phyloP scores from a whole-genome alignment of 2,329 filamentous ascomycete species.

The Lizonia empirigonia region DNA sequence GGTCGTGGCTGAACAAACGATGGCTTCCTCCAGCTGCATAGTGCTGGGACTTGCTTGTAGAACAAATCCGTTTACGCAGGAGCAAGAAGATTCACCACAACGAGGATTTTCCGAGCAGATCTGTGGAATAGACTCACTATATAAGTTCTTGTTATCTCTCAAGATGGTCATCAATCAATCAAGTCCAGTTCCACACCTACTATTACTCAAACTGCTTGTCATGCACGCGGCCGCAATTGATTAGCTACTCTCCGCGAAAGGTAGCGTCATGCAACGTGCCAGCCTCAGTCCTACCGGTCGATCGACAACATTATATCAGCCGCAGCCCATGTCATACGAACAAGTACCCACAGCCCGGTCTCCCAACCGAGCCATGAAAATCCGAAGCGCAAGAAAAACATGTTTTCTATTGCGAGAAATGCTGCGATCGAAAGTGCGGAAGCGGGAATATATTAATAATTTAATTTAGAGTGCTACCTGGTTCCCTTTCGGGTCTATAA shows the following conservation, averaged over 20 bases:
- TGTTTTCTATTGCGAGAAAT: no score
- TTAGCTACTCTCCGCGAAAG: background rate
- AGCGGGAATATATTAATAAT: no score
- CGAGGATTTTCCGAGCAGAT: background rate
- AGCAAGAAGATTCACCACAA: background rate
- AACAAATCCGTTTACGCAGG: background rate
- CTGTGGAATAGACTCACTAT: background rate
- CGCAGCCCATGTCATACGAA: no score
- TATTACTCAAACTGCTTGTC: background rate
- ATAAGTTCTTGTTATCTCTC: background rate
- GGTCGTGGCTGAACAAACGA: background rate
- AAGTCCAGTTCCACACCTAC: no score
- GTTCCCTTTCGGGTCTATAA: no score
- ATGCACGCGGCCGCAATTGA: background rate
- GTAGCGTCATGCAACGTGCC: background rate
- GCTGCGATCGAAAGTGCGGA: no score
- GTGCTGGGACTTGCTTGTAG: background rate
- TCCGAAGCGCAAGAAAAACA: no score
- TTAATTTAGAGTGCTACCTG: no score
- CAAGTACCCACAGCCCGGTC: no score
- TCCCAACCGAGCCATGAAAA: no score
- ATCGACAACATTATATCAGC: no score
- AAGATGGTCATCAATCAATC: no score
- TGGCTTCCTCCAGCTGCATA: background rate
- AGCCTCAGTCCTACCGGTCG: background rate